Evolutionary conservation across 164 flowering plant species (phyloP), one percentile per base, ranked within the genome.

Genomic region (Liriodendron chinense): DNA sequence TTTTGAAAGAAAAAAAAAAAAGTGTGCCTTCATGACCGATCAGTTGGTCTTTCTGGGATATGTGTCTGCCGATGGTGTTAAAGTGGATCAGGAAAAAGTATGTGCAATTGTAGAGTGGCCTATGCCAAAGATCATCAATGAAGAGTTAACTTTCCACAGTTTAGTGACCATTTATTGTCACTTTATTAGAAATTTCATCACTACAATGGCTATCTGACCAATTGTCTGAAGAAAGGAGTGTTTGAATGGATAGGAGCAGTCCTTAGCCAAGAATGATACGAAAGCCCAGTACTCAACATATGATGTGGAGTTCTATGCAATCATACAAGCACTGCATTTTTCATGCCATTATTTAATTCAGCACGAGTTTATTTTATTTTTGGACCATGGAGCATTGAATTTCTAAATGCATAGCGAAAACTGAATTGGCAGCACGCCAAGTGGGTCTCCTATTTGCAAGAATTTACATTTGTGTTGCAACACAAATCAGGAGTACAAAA

Each of bases 91-190:
- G 12, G 61, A 59, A 24, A 75, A 75, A 47, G 25, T 75, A 10
- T 59, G 20, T 8, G 62, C 66, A 5, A 70, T 75, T 20, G 53
- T 22, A n/a, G 68, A 70, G 0, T 69, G 73, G 73, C 73, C 68
- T 5, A 69, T 12, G 2, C 75, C 79, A 12, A 18, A 9, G 8
- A 47, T 22, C 20, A 0, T 53, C 20, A 2, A 7, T 28, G 57
- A 72, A 7, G 66, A 56, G 9, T 9, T 71, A 18, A 66, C 72
- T 24, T 77, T 77, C 25, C 71, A 72, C 66, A 75, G 72, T 9
- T 66, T 77, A 10, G 66, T 26, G 8, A 24, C 74, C 7, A 72
- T 77, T 26, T 77, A 77, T 28, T 1, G 34, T 16, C 14, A 47
- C 2, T 77, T 77, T 5, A 21, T 77, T 10, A 0, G 21, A 22